Evolutionary conservation across 352 stramenopile species (phyloP).

Genomic region (Thraustotheca clavata): DNA sequence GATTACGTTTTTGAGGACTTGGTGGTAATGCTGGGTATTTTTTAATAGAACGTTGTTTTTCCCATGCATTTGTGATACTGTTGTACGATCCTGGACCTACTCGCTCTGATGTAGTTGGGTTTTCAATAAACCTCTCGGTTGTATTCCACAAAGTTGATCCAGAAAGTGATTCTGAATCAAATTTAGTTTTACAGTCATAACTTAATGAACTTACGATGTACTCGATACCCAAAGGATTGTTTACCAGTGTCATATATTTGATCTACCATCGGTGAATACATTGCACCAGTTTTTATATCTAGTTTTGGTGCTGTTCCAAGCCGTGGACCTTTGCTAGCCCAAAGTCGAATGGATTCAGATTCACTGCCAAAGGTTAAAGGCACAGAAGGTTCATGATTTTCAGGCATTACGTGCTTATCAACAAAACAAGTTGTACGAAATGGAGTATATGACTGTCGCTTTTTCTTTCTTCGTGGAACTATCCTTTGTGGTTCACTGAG

Average conservation of each 20-base stretch:
- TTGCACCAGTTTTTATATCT: background rate
- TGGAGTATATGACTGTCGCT: background rate
- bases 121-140: conserved; percentile 2
- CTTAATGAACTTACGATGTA: conserved; percentile 11
- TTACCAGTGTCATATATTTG: conserved; percentile 9
- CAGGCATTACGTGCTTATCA: conserved; percentile 7
- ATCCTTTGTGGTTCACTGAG: too few relatives aligned
- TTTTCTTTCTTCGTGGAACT: too few relatives aligned
- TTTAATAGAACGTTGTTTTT: background rate
- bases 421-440: conserved; percentile 12
- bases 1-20: background rate
- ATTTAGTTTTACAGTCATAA: background rate
- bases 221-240: conserved; percentile 13
- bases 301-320: conserved; percentile 1
- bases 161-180: background rate
- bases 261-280: conserved; percentile 13
- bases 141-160: conserved; percentile 19
- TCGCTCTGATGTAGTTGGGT: background rate
- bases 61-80: background rate
- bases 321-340: background rate
- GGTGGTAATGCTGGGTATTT: background rate
- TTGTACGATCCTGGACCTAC: conserved; percentile 16
- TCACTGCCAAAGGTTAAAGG: background rate
- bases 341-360: background rate
- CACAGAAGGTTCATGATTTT: background rate